A percentile compares a stretch with the other conserved stretches of the same genome.
Conservation (phyloP, 495 filamentous ascomycete species). For the Evernia prunastri region DNA sequence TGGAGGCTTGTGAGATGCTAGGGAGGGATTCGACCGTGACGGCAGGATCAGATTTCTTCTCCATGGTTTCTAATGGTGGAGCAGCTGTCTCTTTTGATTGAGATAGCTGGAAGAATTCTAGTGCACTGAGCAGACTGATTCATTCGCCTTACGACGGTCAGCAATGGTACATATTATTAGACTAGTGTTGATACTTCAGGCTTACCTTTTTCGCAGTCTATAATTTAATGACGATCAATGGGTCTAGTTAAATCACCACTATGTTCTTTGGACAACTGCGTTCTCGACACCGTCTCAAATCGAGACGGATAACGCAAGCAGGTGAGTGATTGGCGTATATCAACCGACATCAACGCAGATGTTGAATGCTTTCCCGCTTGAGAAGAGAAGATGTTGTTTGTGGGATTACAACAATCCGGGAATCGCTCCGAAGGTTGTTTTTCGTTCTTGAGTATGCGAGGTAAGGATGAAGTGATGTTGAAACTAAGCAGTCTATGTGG, state of each 20-base stretch:
- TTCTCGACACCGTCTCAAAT: slow-evolving; percentile 66
- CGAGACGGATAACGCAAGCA: slow-evolving; percentile 64
- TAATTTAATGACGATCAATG: slow-evolving; percentile 30
- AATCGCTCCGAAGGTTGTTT: neutral
- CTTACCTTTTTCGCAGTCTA: neutral
- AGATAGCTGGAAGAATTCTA: neutral
- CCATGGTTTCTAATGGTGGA: slow-evolving; percentile 18
- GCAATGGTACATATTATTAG: neutral
- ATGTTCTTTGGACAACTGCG: slow-evolving; percentile 64
- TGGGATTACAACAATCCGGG: neutral
- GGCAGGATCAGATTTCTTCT: slow-evolving; percentile 27
- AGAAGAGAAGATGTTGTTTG: neutral
- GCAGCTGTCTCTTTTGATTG: slow-evolving; percentile 18
- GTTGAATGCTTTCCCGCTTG: neutral
- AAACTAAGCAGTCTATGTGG: neutral
- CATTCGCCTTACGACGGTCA: slow-evolving; percentile 1
- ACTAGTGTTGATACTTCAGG: no score
- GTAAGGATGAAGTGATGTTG: neutral
- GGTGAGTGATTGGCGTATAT: slow-evolving; percentile 59
- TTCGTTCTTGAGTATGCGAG: neutral
- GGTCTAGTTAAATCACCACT: slow-evolving; percentile 53
- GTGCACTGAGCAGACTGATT: neutral
- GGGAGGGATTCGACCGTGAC: slow-evolving; percentile 31
- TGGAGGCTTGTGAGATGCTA: slow-evolving; percentile 32
- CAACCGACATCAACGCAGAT: slow-evolving; percentile 66